Evolutionary conservation across 192 early-diverging fungal species (phyloP).

Genomic region (Spinellus fusiger): DNA sequence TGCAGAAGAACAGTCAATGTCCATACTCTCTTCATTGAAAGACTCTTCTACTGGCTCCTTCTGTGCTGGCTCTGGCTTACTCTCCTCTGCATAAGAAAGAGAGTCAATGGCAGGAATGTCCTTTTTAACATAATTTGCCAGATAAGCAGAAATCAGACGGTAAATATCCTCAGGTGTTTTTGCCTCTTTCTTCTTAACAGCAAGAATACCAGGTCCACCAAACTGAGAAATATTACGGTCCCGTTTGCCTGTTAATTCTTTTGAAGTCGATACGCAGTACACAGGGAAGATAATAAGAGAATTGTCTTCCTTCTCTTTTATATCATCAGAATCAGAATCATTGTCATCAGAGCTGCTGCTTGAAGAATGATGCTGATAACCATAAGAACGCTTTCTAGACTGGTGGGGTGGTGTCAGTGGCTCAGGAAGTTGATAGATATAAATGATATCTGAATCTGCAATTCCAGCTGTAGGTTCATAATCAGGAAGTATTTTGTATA

Average conservation of each 20-base stretch:
- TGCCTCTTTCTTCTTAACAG: constrained; percentile 35
- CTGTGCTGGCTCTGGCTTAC: no score
- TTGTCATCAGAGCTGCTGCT: neutral
- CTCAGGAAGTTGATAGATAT: constrained; percentile 29
- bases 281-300: constrained; percentile 24
- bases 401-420: constrained; percentile 9
- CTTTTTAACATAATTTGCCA: constrained; percentile 25
- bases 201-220: constrained; percentile 42
- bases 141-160: constrained; percentile 30
- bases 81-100: neutral
- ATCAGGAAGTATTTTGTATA: constrained; percentile 51
- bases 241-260: constrained; percentile 19
- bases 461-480: constrained; percentile 43
- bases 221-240: constrained; percentile 16
- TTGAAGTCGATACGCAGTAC: constrained; percentile 24
- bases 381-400: neutral
- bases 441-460: constrained; percentile 17
- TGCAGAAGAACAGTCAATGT: no score
- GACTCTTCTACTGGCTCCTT: no score
- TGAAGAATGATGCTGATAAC: neutral
- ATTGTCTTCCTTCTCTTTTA: neutral
- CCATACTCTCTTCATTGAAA: no score
- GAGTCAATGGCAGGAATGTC: no score
- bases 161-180: constrained; percentile 28
- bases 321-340: neutral